phyloP scores from a whole-genome alignment of 2,329 filamentous ascomycete genomes.

The Botrytis byssoidea region DNA sequence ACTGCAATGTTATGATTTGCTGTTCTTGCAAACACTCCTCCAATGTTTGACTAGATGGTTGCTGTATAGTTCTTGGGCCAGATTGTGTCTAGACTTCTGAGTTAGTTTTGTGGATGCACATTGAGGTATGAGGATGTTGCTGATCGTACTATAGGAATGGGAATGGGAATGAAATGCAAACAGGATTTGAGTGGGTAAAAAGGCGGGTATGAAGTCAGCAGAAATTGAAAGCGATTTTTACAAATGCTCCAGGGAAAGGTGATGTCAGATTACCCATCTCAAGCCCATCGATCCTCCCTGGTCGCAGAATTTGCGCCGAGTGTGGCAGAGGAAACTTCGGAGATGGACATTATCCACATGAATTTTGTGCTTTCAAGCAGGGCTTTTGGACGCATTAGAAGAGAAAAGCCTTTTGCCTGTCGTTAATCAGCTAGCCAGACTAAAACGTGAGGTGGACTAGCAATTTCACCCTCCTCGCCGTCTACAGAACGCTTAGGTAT shows the following conservation, averaged over 20 bases:
- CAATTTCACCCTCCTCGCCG: not conserved
- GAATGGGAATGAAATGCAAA: conserved; percentile 35
- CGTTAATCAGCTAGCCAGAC: not conserved
- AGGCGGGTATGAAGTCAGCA: conserved; percentile 39
- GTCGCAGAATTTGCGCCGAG: not conserved
- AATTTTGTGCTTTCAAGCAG: not conserved
- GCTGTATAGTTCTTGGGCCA: conserved; percentile 33
- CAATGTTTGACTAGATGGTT: conserved; percentile 26
- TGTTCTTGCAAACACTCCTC: not conserved
- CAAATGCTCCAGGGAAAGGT: not conserved
- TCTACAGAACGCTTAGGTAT: not conserved
- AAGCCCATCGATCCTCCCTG: not conserved
- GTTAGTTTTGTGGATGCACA: conserved; percentile 38
- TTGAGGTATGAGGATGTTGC: conserved; percentile 43
- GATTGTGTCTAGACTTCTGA: conserved; percentile 35
- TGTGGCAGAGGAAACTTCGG: not conserved
- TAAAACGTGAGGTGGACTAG: not conserved
- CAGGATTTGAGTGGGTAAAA: conserved; percentile 29
- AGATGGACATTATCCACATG: not conserved
- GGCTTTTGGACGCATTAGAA: not conserved
- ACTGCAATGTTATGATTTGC: not conserved
- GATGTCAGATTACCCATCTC: not conserved
- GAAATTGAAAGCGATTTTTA: not conserved
- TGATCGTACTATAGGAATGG: conserved; percentile 44
- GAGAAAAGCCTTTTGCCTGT: not conserved